Percentiles rank a stretch among this genome's conserved stretches.
Evolutionary conservation across 225 moss, liverwort and hornwort genomes (phyloP).

Genomic region (Neckera pumila): DNA sequence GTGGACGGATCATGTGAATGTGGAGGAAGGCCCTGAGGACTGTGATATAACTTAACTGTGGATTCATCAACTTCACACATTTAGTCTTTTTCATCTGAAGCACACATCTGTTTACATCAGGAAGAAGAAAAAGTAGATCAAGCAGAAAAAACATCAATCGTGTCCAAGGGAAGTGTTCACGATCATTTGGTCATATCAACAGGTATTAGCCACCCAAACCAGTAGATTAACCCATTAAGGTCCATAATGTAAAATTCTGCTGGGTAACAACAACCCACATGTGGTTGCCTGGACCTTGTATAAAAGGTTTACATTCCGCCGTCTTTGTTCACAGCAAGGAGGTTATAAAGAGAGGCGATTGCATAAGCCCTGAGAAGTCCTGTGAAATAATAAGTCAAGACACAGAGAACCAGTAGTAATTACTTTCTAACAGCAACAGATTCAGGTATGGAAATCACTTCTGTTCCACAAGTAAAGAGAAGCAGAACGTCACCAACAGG

Average conservation of each 20-base stretch:
- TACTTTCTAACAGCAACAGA: not conserved
- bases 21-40: not conserved
- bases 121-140: not conserved
- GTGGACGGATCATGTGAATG: not conserved
- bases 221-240: not conserved
- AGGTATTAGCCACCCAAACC: not conserved
- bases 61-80: not conserved
- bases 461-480: not conserved
- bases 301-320: not conserved
- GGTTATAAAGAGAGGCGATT: too few species aligned
- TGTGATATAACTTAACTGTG: not conserved
- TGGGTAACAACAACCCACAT: not conserved
- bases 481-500: not conserved
- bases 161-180: not conserved
- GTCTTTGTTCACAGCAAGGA: not conserved
- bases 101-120: not conserved
- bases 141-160: not conserved
- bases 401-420: not conserved
- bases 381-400: not conserved
- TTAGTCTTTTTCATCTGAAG: not conserved
- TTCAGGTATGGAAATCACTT: not conserved
- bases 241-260: not conserved
- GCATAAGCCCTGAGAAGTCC: not conserved
- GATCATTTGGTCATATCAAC: not conserved
- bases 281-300: not conserved